Evolutionary conservation across 352 stramenopile species (phyloP), one percentile per base, ranked within the genome.

Genomic region (Globisporangium sylvaticum): DNA sequence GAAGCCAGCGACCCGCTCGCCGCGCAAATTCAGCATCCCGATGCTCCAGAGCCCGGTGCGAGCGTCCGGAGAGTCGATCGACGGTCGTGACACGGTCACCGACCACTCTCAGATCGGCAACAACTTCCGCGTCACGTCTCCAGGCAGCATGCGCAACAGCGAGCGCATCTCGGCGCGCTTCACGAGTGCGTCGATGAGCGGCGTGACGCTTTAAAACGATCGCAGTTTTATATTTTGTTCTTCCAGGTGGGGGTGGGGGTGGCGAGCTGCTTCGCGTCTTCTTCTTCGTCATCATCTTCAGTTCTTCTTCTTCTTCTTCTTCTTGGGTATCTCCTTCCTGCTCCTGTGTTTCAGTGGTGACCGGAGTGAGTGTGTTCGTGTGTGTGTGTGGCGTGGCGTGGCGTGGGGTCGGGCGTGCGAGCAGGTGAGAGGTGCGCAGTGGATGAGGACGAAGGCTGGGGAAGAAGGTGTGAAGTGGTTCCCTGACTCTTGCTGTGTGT

Each of bases 21-120:
- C 58, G 27, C 65, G 65, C n/a, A 65, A 66, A 39, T 70, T 70
- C 50, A 70, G 65, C 58, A 70, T 70, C 58, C 65, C 65, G 37
- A 70, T 70, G 65, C 65, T 70, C 9, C 65, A 70, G 65, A 70
- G 65, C 65, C 65, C 65, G 3, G 34, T 53, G 58, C 52, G 58
- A 15, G 31, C 53, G 58, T 66, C 58, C 1, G 65, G 65, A 8
- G 65, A 66, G 25, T 70, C 65, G 34, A 61, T 70, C 58, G 65
- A 70, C 50, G 65, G 65, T 27, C 65, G 65, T 27, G 65, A 69
- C 46, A 64, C 64, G 4, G 64, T 64, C 55, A 55, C 61, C 24
- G 25, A 60, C 24, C 29, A 66, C 24, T 20, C 25, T 10, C 53
- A 62, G 25, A 48, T 54, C 15, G 12, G 44, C 34, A 54, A 56